Evolutionary conservation across 768 basidiomycete species (phyloP).

Genomic region (Tricholoma saponaceum): DNA sequence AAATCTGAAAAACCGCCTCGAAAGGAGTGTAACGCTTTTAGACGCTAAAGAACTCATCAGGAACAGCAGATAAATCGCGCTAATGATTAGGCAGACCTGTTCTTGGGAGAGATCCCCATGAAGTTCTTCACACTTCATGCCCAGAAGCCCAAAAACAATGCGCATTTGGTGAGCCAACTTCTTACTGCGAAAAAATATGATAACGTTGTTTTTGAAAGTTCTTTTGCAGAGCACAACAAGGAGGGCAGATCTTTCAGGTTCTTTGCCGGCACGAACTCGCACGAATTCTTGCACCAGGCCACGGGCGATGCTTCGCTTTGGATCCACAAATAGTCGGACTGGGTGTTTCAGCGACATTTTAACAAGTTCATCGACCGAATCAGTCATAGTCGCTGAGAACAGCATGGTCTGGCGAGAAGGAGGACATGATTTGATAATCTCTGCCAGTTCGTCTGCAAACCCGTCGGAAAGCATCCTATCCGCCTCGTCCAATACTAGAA

Average conservation of each 20-base stretch:
- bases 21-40: constrained; percentile 82
- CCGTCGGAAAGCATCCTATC: constrained; percentile 97
- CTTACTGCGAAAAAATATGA: constrained; percentile 95
- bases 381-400: constrained; percentile 99
- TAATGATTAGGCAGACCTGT: constrained; percentile 50
- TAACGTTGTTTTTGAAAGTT: constrained; percentile 78
- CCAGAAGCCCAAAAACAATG: constrained; percentile 84
- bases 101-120: constrained; percentile 97
- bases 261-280: constrained; percentile 78
- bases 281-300: constrained; percentile 94
- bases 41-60: constrained; percentile 51
- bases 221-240: constrained; percentile 83
- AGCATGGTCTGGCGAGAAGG: constrained; percentile 93
- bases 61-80: constrained; percentile 1
- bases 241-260: constrained; percentile 70
- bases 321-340: constrained; percentile 92
- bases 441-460: constrained; percentile 89
- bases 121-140: constrained; percentile 86
- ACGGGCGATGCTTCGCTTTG: constrained; percentile 81
- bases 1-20: constrained; percentile 86
- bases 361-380: constrained; percentile 91
- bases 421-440: constrained; percentile 91
- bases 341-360: constrained; percentile 91
- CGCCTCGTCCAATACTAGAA: constrained; percentile 95
- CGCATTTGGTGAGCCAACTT: constrained; percentile 97